These are phyloP conservation scores for Herpetospermum pedunculosum DNA, from an alignment of 306 rosid genomes.

Conservation along the genomic window DNA sequence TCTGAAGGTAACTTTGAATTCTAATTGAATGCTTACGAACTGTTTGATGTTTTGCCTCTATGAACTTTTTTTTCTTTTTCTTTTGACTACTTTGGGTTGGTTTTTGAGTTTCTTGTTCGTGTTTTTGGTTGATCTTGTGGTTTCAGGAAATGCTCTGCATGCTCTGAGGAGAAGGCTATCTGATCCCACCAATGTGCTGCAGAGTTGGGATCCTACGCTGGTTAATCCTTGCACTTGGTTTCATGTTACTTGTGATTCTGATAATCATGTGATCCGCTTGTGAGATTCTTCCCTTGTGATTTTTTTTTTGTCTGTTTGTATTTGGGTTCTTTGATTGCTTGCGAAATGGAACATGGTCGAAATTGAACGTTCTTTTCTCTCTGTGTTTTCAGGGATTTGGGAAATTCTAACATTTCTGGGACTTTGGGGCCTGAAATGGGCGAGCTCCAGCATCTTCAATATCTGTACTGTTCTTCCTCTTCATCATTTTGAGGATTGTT, in stretches of 20 bases:
- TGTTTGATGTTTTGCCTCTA: background rate
- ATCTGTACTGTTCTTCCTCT: constrained; percentile 39
- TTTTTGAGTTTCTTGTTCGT: background rate
- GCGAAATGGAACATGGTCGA: background rate
- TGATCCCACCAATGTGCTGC: constrained; percentile 71
- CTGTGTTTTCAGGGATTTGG: constrained; percentile 77
- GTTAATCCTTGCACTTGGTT: constrained; percentile 99
- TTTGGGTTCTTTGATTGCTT: background rate
- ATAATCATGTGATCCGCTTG: constrained; percentile 75
- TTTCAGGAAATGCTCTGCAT: constrained; percentile 76
- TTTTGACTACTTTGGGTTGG: background rate
- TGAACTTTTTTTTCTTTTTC: background rate
- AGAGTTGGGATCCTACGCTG: constrained; percentile 99
- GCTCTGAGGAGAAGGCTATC: constrained; percentile 54
- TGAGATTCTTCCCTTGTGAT: constrained; percentile 20
- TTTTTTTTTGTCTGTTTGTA: background rate
- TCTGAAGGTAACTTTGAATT: constrained; percentile 30
- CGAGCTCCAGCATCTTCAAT: constrained; percentile 62
- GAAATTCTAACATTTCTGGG: constrained; percentile 80
- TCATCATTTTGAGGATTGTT: background rate
- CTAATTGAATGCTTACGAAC: background rate
- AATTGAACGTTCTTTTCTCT: constrained; percentile 5
- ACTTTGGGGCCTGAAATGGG: constrained; percentile 80
- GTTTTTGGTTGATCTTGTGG: constrained; percentile 3
- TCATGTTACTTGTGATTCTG: constrained; percentile 75